These are phyloP conservation scores for Taphrina deformans DNA, from an alignment of 1,139 yeast species.

Conservation along the genomic window DNA sequence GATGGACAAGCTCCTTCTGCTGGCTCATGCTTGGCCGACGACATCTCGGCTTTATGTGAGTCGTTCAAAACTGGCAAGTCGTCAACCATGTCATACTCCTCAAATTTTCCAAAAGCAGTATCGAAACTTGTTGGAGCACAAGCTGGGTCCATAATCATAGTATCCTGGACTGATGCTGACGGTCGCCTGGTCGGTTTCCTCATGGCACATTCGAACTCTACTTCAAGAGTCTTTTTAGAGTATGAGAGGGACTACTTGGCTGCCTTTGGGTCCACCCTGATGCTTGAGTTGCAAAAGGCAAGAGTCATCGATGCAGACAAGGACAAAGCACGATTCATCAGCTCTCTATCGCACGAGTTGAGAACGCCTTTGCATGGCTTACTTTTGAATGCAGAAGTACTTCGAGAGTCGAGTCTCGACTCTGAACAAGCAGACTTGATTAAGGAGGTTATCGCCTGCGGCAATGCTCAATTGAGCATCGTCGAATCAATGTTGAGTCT, in stretches of 20 bases:
- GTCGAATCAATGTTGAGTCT: conserved; percentile 10
- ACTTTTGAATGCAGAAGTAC: conserved; percentile 20
- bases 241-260: background rate
- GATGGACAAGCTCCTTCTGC: background rate
- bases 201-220: background rate
- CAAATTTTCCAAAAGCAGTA: background rate
- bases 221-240: background rate
- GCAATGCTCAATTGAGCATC: conserved; percentile 23
- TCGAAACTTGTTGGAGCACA: background rate
- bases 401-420: background rate
- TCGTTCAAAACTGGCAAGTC: background rate
- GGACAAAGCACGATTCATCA: conserved; percentile 1
- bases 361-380: conserved; percentile 32
- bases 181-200: background rate
- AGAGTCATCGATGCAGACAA: background rate
- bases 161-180: background rate
- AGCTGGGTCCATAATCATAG: background rate
- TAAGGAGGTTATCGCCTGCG: conserved; percentile 20
- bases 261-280: conserved; percentile 11
- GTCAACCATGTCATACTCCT: background rate
- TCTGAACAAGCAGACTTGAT: conserved; percentile 8
- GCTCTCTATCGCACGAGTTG: conserved; percentile 27
- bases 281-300: conserved; percentile 5
- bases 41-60: background rate
- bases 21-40: background rate